phyloP scores from a whole-genome alignment of 1,284 basidiomycete genomes.

The Ustilago hordei region DNA sequence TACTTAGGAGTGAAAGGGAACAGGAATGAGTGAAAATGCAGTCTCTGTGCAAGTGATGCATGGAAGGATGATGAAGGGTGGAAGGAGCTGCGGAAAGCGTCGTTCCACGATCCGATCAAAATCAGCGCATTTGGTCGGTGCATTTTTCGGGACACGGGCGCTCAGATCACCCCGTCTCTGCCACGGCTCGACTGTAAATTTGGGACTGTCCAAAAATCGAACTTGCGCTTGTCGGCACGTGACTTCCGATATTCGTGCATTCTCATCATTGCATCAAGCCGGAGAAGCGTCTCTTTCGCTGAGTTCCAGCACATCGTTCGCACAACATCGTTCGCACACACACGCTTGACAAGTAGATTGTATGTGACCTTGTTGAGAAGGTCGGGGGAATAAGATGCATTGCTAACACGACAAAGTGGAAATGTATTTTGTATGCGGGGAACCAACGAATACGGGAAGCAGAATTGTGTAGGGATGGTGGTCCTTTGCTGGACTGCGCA shows the following conservation, averaged over 20 bases:
- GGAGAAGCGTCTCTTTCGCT: no score
- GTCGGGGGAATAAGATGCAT: slow-evolving; percentile 53
- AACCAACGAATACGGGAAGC: neutral
- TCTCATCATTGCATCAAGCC: neutral
- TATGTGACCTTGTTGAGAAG: slow-evolving; percentile 65
- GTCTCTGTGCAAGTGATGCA: neutral
- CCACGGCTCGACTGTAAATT: slow-evolving; percentile 6
- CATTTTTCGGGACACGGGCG: neutral
- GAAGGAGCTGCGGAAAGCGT: slow-evolving; percentile 6
- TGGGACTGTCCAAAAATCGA: slow-evolving; percentile 24
- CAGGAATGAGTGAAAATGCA: neutral
- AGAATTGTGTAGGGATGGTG: slow-evolving; percentile 26
- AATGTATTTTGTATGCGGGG: slow-evolving; percentile 9
- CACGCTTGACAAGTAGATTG: neutral
- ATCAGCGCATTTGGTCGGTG: slow-evolving; percentile 4
- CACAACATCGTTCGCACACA: neutral
- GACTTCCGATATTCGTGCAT: neutral
- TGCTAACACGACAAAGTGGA: slow-evolving; percentile 35
- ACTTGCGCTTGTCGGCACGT: neutral
- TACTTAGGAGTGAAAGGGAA: slow-evolving; percentile 4
- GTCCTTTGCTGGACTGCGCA: slow-evolving; percentile 19
- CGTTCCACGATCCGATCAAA: slow-evolving; percentile 1
- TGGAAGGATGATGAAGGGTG: neutral
- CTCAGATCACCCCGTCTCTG: slow-evolving; percentile 13
- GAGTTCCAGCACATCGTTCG: no score